Base-by-base conservation (phyloP, 345 rosid species). In the Chamaenerion angustifolium region DNA sequence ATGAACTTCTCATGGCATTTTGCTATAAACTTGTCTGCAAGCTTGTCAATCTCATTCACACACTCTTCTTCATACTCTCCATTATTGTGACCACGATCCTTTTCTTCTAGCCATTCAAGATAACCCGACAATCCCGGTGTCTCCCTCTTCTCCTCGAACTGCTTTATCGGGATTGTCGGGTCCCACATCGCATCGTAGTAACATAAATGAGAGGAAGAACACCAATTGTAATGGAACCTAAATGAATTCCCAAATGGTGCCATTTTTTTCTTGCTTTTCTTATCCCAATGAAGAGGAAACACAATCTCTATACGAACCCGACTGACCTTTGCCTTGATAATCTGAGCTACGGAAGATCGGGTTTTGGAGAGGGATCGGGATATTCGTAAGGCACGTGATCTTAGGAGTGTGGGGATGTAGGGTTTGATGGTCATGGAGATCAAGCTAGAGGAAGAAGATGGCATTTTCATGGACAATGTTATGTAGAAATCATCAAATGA, bases 21-120 rank as follows among this genome's bases (percentile, higher is more conserved):
- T 16, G 88, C 88, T 18, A 90, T 90, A 52, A 90, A 90, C 77
- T 49, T 56, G 46, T 90, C 95, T 2, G 98, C 98, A 10, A 86
- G 52, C 62, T 60, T 56, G 70, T 90, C 95, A 21, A 90, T 86
- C 64, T 90, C 88, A 53, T 79, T 74, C 18, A 65, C 61, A 8
- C 47, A 42, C 6, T 23, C 40, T 45, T 43, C 57, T 5, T 43
- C 12, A n/a, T 4, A 11, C 7, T 1, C 37, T 27, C 14, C 14
- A 15, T 3, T 21, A 45, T 16, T 4, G 17, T n/a, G 3, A 15
- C 8, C 19, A 6, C n/a, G 6, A 14, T 21, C 45, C 47, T 53
- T 53, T 31, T 53, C 56, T 21, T 53, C 56, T 10, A 53, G 37
- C 56, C 56, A 53, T 4, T 53, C 35, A 46, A 53, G 56, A 25